Evolutionary conservation across 768 basidiomycete species (phyloP), one percentile per base, ranked within the genome.

Genomic region (Piloderma croceum): DNA sequence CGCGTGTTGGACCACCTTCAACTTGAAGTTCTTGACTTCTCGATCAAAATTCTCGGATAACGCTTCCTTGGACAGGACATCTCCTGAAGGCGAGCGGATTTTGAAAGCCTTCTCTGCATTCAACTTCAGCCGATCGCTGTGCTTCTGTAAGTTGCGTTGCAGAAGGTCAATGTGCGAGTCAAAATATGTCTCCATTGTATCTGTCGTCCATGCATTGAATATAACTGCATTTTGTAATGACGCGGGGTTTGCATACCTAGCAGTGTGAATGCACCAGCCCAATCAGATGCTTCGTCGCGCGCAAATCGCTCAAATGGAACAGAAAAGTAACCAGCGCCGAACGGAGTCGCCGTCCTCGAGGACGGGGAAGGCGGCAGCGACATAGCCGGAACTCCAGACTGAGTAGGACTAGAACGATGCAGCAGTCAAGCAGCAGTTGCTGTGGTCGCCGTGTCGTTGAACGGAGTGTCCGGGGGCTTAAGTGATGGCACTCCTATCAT

Each of bases 161-260:
- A 88, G 62, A 12, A 90, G 70, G 57, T 88, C 87, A 47, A 88
- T 68, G 57, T 87, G 83, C 2, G 91, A 90, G 65, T 97, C 91
- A 58, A 92, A 94, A 57, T 85, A 96, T 1, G 92, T 96, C 64
- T 96, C 92, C 59, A 92, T 69, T 7, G 92, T 94, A 62, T 96
- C 92, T 93, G 53, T 34, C 10, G 7, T 5, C 27, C 27, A 9
- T 9, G 9, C 27, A 9, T 5, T 5, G 15, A 19, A 33, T 17
- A 6, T 21, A n/a, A 5, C 17, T 20, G 18, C 19, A n/a, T 21
- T 10, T 24, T 10, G 38, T 44, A n/a, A n/a, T n/a, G n/a, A n/a
- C n/a, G n/a, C n/a, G n/a, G n/a, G n/a, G n/a, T n/a, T n/a, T n/a
- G n/a, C n/a, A n/a, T n/a, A n/a, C n/a, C n/a, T n/a, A n/a, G 70